phyloP scores from a whole-genome alignment of 140 eudicot genomes.

The Stevia rebaudiana region DNA sequence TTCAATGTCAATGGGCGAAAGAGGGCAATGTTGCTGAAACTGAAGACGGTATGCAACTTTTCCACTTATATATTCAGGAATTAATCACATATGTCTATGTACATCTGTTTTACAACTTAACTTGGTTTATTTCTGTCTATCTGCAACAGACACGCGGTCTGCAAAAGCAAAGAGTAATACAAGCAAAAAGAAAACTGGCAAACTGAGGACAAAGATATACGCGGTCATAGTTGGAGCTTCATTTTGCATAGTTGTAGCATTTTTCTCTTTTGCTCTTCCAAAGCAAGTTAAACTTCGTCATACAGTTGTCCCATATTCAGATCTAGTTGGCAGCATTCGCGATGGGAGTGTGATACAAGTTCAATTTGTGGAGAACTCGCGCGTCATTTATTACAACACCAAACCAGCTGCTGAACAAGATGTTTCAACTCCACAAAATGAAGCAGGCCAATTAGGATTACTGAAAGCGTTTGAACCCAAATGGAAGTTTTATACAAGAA shows the following conservation, averaged over 20 bases:
- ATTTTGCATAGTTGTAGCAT: slow-evolving; percentile 23
- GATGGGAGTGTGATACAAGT: slow-evolving; percentile 34
- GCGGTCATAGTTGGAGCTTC: slow-evolving; percentile 27
- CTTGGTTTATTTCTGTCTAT: slow-evolving; percentile 1
- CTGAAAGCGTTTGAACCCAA: slow-evolving; percentile 13
- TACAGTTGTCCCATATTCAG: slow-evolving; percentile 32
- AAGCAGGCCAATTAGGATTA: slow-evolving; percentile 13
- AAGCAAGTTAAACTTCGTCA: slow-evolving; percentile 19
- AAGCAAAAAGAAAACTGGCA: slow-evolving; percentile 14
- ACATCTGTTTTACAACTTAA: not conserved
- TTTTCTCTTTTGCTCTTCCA: slow-evolving; percentile 25
- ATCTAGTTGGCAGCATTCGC: slow-evolving; percentile 27
- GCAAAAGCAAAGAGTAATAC: slow-evolving; percentile 18
- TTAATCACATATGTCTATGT: not conserved
- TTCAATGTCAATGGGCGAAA: slow-evolving; percentile 35
- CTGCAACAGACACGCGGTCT: slow-evolving; percentile 8
- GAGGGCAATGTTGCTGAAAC: slow-evolving; percentile 26
- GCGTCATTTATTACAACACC: slow-evolving; percentile 25
- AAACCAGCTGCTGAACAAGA: slow-evolving; percentile 20
- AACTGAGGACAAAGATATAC: slow-evolving; percentile 20
- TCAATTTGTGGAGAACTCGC: slow-evolving; percentile 39
- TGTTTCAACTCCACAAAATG: slow-evolving; percentile 16
- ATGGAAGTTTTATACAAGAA: slow-evolving; percentile 27
- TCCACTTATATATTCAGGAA: not conserved
- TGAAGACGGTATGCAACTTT: slow-evolving; percentile 29